Conservation (phyloP, 2,329 filamentous ascomycete species). For the Keithomyces neogunnii region DNA sequence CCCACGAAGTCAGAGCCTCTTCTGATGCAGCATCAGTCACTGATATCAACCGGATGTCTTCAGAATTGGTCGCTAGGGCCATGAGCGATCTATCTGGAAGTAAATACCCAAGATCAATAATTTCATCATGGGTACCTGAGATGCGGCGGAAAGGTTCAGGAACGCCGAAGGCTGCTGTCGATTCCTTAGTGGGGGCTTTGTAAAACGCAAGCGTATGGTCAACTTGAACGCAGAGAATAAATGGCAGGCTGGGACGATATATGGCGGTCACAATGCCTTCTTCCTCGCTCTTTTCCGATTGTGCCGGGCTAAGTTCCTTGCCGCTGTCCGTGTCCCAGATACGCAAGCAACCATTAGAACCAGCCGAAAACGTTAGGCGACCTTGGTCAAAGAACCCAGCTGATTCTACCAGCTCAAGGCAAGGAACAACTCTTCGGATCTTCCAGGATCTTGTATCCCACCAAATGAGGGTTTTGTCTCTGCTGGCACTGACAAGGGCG, state of each 20-base stretch:
- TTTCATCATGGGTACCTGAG: conserved; percentile 94
- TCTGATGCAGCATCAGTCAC: conserved; percentile 36
- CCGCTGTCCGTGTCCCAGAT: conserved; percentile 76
- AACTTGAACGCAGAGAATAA: conserved; percentile 74
- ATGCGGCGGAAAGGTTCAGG: conserved; percentile 63
- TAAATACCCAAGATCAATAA: conserved; percentile 88
- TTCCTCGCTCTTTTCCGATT: conserved; percentile 49
- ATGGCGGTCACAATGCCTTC: conserved; percentile 66
- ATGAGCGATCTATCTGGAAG: conserved; percentile 72
- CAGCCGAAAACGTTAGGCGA: conserved; percentile 70
- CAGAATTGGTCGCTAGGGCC: conserved; percentile 88
- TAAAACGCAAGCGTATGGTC: conserved; percentile 84
- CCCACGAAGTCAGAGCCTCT: background rate
- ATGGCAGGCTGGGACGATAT: conserved; percentile 54
- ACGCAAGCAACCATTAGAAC: conserved; percentile 72
- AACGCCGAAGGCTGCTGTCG: conserved; percentile 24
- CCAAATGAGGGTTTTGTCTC: conserved; percentile 89
- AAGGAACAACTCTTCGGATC: conserved; percentile 67
- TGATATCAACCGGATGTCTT: conserved; percentile 83
- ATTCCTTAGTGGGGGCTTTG: conserved; percentile 33
- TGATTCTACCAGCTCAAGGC: conserved; percentile 76
- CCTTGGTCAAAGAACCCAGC: conserved; percentile 71
- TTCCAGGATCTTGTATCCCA: conserved; percentile 90
- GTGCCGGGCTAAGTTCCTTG: conserved; percentile 69
- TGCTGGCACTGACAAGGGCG: conserved; percentile 70